Conservation (phyloP, 495 filamentous ascomycete genomes). For the Daldinia loculata region DNA sequence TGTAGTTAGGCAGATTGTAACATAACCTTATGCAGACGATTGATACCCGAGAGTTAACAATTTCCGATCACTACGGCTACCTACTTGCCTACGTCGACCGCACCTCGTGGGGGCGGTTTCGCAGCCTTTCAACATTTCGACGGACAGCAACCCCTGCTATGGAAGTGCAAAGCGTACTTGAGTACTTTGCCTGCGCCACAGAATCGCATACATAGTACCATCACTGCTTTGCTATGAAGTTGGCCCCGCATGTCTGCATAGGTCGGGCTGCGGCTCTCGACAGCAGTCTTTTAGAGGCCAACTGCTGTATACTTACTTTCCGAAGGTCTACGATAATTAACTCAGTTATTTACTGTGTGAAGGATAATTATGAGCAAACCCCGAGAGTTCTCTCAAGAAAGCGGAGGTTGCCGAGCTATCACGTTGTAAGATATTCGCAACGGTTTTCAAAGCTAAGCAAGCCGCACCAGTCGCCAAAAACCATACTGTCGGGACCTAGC, state of each 20-base stretch:
- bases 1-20: slow-evolving; percentile 23
- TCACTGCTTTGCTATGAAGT: slow-evolving; percentile 6
- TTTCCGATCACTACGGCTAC: slow-evolving; percentile 42
- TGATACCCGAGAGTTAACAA: slow-evolving; percentile 43
- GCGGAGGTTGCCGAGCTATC: slow-evolving; percentile 22
- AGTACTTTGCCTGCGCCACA: slow-evolving; percentile 20
- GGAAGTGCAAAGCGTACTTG: slow-evolving; percentile 21
- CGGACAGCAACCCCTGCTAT: slow-evolving; percentile 30
- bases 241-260: slow-evolving; percentile 1
- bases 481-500: slow-evolving; percentile 34
- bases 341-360: neutral
- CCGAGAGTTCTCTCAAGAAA: slow-evolving; percentile 3
- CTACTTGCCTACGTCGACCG: slow-evolving; percentile 33
- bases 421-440: slow-evolving; percentile 24
- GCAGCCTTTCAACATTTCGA: slow-evolving; percentile 32
- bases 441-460: slow-evolving; percentile 23
- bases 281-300: slow-evolving; percentile 2
- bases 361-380: neutral
- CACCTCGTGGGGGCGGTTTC: slow-evolving; percentile 43
- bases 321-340: neutral
- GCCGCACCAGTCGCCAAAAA: slow-evolving; percentile 27
- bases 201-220: slow-evolving; percentile 9
- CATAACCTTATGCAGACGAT: slow-evolving; percentile 44
- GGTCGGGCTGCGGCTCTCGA: slow-evolving; percentile 25
- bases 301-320: slow-evolving; percentile 2